Evolutionary conservation across 495 filamentous ascomycete species (phyloP).

Genomic region (Aspergillus leporis): DNA sequence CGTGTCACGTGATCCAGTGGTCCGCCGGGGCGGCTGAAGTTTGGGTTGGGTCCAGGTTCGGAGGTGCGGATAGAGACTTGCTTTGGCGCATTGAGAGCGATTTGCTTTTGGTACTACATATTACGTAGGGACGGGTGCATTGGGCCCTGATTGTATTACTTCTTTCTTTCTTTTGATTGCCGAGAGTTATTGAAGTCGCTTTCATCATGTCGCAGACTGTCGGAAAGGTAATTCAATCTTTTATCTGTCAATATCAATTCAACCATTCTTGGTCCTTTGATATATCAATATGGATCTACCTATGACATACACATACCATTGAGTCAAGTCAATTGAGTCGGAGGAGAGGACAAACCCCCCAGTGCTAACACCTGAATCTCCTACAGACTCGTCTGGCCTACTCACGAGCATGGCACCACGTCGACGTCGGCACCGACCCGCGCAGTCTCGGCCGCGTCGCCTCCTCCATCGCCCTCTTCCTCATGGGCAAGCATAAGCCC

Average conservation of each 20-base stretch:
- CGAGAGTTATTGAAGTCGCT: not conserved
- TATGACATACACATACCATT: not conserved
- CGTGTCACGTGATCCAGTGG: slow-evolving; percentile 25
- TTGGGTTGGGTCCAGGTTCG: not conserved
- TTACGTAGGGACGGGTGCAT: not conserved
- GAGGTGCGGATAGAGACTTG: slow-evolving; percentile 4
- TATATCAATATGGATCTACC: not conserved
- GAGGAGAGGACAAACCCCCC: not conserved
- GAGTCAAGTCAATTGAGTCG: not conserved
- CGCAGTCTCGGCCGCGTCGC: slow-evolving; percentile 80
- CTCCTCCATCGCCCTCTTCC: slow-evolving; percentile 80
- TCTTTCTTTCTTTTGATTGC: not conserved
- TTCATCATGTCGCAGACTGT: slow-evolving; percentile 45
- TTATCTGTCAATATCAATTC: not conserved
- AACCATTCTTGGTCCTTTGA: not conserved
- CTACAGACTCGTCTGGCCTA: slow-evolving; percentile 91
- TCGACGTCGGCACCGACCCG: slow-evolving; percentile 64
- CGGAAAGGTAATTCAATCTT: slow-evolving; percentile 40
- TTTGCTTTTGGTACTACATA: not conserved
- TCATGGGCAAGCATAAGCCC: slow-evolving; percentile 99
- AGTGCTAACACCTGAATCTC: not conserved
- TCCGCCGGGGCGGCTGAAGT: slow-evolving; percentile 24
- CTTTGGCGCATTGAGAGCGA: too few species aligned
- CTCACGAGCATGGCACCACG: slow-evolving; percentile 88
- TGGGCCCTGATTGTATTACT: not conserved